Conservation (phyloP, 345 rosid species). For the Citrus inodora region DNA sequence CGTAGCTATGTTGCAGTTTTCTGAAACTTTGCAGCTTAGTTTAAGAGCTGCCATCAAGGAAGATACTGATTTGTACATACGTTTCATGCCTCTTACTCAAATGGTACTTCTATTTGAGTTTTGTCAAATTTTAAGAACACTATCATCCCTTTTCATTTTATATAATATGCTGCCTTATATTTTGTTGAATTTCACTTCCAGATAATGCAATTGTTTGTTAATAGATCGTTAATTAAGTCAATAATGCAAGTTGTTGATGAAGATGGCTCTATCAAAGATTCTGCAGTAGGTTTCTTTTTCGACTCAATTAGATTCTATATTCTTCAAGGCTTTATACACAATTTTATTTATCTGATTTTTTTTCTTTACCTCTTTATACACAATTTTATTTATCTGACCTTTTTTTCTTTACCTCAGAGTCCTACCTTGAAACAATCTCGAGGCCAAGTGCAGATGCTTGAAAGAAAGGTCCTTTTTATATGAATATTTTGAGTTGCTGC, state of each 20-base stretch:
- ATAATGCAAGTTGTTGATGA: constrained; percentile 68
- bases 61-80: constrained; percentile 62
- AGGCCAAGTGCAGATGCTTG: constrained; percentile 57
- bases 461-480: constrained; percentile 52
- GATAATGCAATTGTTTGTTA: constrained; percentile 57
- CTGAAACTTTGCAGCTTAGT: constrained; percentile 60
- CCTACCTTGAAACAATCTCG: constrained; percentile 67
- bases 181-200: constrained; percentile 27
- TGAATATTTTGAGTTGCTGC: neutral
- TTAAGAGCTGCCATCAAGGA: constrained; percentile 65
- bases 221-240: constrained; percentile 48
- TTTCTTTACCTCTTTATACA: too few species aligned
- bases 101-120: constrained; percentile 40
- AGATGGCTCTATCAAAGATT: constrained; percentile 80
- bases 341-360: constrained; percentile 11
- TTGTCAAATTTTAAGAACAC: neutral
- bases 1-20: constrained; percentile 51
- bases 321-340: neutral
- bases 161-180: neutral
- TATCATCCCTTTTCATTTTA: neutral
- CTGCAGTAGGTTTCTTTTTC: constrained; percentile 59
- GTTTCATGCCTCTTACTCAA: constrained; percentile 73
- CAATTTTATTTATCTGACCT: constrained; percentile 4
- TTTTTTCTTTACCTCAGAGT: constrained; percentile 49
- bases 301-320: neutral